Conservation (phyloP, 176 grass and related monocot species). For the Oryza officinalis region DNA sequence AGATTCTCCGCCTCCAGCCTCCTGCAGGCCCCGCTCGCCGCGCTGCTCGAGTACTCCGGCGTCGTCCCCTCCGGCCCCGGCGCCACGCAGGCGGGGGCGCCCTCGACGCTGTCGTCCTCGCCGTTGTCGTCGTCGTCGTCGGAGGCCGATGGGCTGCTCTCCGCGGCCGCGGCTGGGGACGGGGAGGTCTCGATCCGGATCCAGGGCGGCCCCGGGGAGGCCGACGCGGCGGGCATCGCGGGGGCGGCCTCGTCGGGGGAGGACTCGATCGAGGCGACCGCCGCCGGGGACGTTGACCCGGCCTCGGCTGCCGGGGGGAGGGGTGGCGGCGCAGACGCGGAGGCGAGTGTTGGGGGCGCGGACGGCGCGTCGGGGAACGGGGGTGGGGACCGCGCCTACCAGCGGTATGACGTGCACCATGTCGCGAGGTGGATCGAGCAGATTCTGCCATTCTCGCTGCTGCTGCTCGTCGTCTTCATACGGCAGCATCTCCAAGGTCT, state of each 20-base stretch:
- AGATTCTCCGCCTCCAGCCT: conserved; percentile 78
- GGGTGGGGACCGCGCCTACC: conserved; percentile 69
- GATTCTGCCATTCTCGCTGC: conserved; percentile 93
- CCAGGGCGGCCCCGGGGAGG: conserved; percentile 63
- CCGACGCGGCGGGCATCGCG: conserved; percentile 29
- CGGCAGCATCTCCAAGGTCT: conserved; percentile 97
- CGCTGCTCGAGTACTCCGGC: conserved; percentile 91
- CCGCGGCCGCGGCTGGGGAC: conserved; percentile 41
- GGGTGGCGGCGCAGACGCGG: conserved; percentile 43
- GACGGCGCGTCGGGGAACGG: conserved; percentile 34
- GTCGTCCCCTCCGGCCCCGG: conserved; percentile 56
- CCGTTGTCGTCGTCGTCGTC: not conserved
- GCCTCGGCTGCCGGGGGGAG: conserved; percentile 24
- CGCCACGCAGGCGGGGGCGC: conserved; percentile 32
- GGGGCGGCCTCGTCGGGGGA: conserved; percentile 27
- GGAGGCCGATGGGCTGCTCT: conserved; percentile 36
- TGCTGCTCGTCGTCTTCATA: conserved; percentile 96
- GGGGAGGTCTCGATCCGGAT: conserved; percentile 97
- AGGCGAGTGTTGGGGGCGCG: conserved; percentile 37
- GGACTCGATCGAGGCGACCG: conserved; percentile 37
- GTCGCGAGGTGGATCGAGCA: conserved; percentile 94
- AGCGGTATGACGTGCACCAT: conserved; percentile 93
- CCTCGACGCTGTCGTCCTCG: conserved; percentile 20
- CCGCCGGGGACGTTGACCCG: conserved; percentile 43
- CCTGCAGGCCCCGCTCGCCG: conserved; percentile 80